Evolutionary conservation across 106 monocot species (phyloP), one percentile per base, ranked within the genome.

Genomic region (Vanilla planifolia): DNA sequence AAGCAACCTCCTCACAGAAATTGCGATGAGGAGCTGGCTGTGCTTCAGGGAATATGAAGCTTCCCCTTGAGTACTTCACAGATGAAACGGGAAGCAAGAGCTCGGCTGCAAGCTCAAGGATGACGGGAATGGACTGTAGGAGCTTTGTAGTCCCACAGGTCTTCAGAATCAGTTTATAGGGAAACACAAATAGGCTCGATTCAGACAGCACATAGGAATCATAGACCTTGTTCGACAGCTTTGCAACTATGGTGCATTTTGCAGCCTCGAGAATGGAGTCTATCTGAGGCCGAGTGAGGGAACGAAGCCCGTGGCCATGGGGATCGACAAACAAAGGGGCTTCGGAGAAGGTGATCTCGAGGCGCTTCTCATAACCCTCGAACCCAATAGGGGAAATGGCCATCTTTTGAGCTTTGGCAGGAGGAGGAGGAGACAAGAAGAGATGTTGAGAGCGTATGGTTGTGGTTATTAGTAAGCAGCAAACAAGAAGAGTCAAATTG

Each of bases 151-250:
- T 96, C 19, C 95, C 95, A 44, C 95, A 95, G 1, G 95, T 96
- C 67, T 96, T 96, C 14, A 90, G 71, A 50, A 96, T 75, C 13
- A 96, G 73, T 74, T 84, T 96, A 57, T 68, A 44, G 1, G 86
- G 89, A 46, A 74, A 90, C 6, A 96, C 29, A 59, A 96, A 96
- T n/a, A 96, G 86, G 71, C 95, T 96, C 7, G 95, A 96, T 59
- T 96, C 95, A 19, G 95, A 96, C 69, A 89, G 89, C 15, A 89
- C 86, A 61, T 96, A 96, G 7, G 95, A 89, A 42, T 90, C 89
- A 25, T 89, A 86, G 19, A 78, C 62, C 65, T 71, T 76, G 78
- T 90, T 96, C 0, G 86, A 89, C 4, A 96, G 89, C 41, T 83
- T 50, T 1, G 80, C 55, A 25, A 96, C 89, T 55, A 96, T 70